A percentile compares a stretch with the other conserved stretches of the same genome.
These are phyloP conservation scores for Xylariales sp. DNA, from an alignment of 2,329 filamentous ascomycete genomes.

Conservation along the genomic window DNA sequence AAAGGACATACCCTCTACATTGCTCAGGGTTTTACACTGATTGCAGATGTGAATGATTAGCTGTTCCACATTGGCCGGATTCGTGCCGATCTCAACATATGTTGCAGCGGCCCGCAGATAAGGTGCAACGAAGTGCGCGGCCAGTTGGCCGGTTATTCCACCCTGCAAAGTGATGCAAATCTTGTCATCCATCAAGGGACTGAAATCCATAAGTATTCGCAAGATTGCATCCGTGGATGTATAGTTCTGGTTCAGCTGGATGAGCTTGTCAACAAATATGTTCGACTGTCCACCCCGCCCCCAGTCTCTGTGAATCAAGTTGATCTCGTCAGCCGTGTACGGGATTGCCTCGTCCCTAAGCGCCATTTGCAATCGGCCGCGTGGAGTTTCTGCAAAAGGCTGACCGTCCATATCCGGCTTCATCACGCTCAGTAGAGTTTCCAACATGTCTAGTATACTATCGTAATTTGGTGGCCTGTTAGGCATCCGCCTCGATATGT, in stretches of 20 bases:
- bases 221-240: constrained; percentile 52
- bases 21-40: constrained; percentile 40
- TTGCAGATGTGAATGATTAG: constrained; percentile 39
- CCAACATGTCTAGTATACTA: constrained; percentile 45
- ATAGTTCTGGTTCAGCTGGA: constrained; percentile 56
- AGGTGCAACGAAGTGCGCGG: constrained; percentile 42
- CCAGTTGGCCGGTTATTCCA: constrained; percentile 48
- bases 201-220: constrained; percentile 48
- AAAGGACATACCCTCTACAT: constrained; percentile 44
- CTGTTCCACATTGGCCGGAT: constrained; percentile 25
- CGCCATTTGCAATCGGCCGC: constrained; percentile 32
- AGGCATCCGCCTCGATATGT: constrained; percentile 48
- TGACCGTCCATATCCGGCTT: constrained; percentile 30
- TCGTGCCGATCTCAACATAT: constrained; percentile 44
- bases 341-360: constrained; percentile 31
- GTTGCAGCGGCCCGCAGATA: constrained; percentile 53
- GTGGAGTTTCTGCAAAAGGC: constrained; percentile 31
- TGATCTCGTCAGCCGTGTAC: constrained; percentile 42
- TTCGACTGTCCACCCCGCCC: constrained; percentile 31
- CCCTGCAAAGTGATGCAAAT: constrained; percentile 50
- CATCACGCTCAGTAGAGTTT: constrained; percentile 38
- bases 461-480: constrained; percentile 51
- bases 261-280: constrained; percentile 62
- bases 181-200: constrained; percentile 43
- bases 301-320: constrained; percentile 40